These are phyloP conservation scores for Monosporascus ibericus DNA, from an alignment of 2,329 filamentous ascomycete species.

Conservation along the genomic window DNA sequence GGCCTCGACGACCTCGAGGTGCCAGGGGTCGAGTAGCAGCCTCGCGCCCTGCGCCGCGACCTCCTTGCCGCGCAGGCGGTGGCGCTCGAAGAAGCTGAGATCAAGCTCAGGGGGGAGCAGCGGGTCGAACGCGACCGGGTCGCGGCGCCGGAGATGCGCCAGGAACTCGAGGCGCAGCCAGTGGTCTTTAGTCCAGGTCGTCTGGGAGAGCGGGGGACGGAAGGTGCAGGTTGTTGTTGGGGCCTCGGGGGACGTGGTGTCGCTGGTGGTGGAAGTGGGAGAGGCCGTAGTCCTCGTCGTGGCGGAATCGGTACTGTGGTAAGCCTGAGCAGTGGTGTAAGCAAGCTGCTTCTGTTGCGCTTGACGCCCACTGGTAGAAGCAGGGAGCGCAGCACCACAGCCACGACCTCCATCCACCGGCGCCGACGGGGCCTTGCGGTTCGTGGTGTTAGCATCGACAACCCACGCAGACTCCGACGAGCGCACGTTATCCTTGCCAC, in stretches of 20 bases:
- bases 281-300: slow-evolving; percentile 2
- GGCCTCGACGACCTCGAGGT: slow-evolving; percentile 51
- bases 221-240: background rate
- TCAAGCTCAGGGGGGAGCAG: slow-evolving; percentile 13
- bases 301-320: background rate
- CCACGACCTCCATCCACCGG: no score
- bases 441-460: no score
- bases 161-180: slow-evolving; percentile 49
- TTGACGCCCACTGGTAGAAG: no score
- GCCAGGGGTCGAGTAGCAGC: slow-evolving; percentile 48
- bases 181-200: slow-evolving; percentile 43
- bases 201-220: slow-evolving; percentile 31
- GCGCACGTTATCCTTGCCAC: background rate
- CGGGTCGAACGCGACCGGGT: slow-evolving; percentile 31
- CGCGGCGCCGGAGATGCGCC: slow-evolving; percentile 40
- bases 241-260: background rate
- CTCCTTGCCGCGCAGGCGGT: slow-evolving; percentile 39
- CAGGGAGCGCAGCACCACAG: no score
- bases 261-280: background rate
- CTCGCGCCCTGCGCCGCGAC: slow-evolving; percentile 40
- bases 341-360: no score
- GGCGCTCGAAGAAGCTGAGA: slow-evolving; percentile 2
- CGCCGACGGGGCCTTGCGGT: no score
- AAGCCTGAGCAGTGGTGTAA: no score
- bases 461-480: no score